Conservation (phyloP, 2,329 filamentous ascomycete genomes). For the Purpureocillium lavendulum region DNA sequence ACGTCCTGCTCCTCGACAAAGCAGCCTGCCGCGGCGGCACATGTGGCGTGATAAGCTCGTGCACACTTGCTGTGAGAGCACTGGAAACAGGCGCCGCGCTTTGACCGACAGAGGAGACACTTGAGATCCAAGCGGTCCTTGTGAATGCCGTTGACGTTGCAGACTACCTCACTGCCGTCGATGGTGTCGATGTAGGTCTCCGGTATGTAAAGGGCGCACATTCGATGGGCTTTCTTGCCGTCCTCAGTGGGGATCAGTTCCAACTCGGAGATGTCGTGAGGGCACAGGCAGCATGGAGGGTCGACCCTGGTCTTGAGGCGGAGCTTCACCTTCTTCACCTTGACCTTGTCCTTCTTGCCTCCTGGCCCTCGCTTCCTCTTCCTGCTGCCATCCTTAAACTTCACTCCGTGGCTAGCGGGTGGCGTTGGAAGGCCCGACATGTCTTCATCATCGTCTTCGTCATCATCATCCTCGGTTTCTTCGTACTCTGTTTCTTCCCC, state of each 20-base stretch:
- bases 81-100: conserved; percentile 93
- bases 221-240: conserved; percentile 75
- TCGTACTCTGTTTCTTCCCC: conserved; percentile 84
- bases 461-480: conserved; percentile 58
- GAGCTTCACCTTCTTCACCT: conserved; percentile 74
- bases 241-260: conserved; percentile 83
- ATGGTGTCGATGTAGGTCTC: conserved; percentile 78
- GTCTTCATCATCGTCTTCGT: conserved; percentile 53
- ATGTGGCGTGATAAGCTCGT: conserved; percentile 89
- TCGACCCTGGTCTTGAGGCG: conserved; percentile 62
- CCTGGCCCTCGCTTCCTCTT: conserved; percentile 48
- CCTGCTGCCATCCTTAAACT: conserved; percentile 47
- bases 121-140: conserved; percentile 86
- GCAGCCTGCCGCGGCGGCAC: conserved; percentile 83
- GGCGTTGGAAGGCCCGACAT: conserved; percentile 69
- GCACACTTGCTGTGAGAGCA: conserved; percentile 93
- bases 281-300: conserved; percentile 84
- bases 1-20: conserved; percentile 83
- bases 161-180: conserved; percentile 64
- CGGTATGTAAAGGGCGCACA: conserved; percentile 84
- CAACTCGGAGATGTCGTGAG: conserved; percentile 76
- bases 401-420: conserved; percentile 64
- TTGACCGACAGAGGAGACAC: conserved; percentile 89
- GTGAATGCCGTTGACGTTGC: conserved; percentile 71
- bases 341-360: conserved; percentile 35